Conservation (phyloP, 1,284 basidiomycete species). For the Rhizoctonia solani region DNA sequence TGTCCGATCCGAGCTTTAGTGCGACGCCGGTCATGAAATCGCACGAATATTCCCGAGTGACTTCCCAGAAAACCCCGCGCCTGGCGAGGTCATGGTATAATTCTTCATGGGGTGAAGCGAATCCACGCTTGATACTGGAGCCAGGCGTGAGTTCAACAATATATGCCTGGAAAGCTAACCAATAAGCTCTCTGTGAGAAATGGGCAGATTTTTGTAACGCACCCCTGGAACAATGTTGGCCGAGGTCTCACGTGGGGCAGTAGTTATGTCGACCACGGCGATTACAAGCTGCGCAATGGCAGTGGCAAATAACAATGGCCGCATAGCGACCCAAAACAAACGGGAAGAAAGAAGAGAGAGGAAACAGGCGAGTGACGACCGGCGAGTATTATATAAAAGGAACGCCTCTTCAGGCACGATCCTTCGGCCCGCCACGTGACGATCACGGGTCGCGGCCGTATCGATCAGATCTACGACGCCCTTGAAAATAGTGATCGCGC, state of each 20-base stretch:
- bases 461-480: no score
- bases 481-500: no score
- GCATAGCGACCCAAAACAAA: no score
- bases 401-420: not conserved
- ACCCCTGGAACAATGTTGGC: conserved; percentile 11
- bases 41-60: not conserved
- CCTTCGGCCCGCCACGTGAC: not conserved
- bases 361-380: not conserved
- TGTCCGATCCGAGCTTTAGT: conserved; percentile 2
- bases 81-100: conserved; percentile 13
- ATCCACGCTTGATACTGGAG: conserved; percentile 25
- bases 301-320: conserved; percentile 10
- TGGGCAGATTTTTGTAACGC: not conserved
- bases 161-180: conserved; percentile 7
- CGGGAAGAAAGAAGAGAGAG: no score
- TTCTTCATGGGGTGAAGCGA: conserved; percentile 14
- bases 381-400: not conserved
- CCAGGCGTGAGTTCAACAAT: conserved; percentile 15
- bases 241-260: conserved; percentile 17
- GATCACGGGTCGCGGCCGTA: not conserved
- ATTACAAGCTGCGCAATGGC: conserved; percentile 14
- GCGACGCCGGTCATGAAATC: conserved; percentile 8
- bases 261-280: conserved; percentile 31
- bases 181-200: conserved; percentile 21
- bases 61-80: conserved; percentile 1